phyloP scores from a whole-genome alignment of 2,329 filamentous ascomycete species.

The Fusarium annulatum region DNA sequence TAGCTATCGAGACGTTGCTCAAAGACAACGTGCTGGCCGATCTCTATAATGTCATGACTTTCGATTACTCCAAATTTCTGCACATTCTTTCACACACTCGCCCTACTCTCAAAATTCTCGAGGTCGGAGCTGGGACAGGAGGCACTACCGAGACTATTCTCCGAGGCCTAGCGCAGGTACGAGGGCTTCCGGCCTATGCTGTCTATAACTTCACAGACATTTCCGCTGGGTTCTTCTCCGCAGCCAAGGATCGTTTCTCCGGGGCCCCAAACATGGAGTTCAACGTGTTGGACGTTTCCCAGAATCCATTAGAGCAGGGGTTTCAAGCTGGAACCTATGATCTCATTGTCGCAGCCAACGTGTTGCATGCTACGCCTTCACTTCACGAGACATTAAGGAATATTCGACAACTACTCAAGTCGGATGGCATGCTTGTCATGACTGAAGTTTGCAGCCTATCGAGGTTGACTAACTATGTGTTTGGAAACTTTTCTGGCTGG shows the following conservation, averaged over 20 bases:
- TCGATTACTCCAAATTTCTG: conserved; percentile 6
- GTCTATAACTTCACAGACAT: conserved; percentile 56
- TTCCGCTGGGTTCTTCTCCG: conserved; percentile 48
- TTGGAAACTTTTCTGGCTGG: conserved; percentile 51
- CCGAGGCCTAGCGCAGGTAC: background rate
- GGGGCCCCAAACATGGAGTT: conserved; percentile 25
- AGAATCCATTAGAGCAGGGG: conserved; percentile 24
- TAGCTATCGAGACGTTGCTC: conserved; percentile 1
- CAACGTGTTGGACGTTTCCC: conserved; percentile 43
- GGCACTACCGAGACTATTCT: conserved; percentile 27
- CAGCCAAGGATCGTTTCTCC: conserved; percentile 31
- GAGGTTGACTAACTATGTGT: too few species aligned
- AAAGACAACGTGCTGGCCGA: conserved; percentile 1
- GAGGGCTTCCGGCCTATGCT: conserved; percentile 26
- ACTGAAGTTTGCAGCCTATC: too few species aligned
- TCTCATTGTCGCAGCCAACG: conserved; percentile 45
- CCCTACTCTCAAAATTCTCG: conserved; percentile 51
- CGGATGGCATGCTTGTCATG: conserved; percentile 45
- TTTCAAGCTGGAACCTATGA: conserved; percentile 38
- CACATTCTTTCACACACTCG: conserved; percentile 45
- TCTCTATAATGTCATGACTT: background rate
- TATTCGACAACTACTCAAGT: conserved; percentile 38
- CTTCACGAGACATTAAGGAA: conserved; percentile 39
- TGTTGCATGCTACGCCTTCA: conserved; percentile 46
- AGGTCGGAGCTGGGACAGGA: conserved; percentile 53